Evolutionary conservation across 2,329 filamentous ascomycete genomes (phyloP).

Genomic region (Fusarium agapanthi): DNA sequence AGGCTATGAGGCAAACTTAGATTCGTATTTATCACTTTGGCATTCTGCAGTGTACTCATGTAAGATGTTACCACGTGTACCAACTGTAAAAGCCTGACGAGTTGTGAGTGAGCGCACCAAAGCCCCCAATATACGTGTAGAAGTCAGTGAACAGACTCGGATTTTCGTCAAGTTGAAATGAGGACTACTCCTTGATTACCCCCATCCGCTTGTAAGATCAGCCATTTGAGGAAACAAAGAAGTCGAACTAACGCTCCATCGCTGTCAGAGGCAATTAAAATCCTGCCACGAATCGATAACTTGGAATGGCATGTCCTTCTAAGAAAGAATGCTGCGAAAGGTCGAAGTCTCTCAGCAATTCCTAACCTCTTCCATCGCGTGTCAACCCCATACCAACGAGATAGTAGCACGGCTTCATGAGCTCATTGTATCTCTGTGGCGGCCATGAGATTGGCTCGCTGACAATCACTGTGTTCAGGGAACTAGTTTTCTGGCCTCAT

Average conservation of each 20-base stretch:
- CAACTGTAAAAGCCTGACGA: accelerated
- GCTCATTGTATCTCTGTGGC: not conserved
- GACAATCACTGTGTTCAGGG: no score
- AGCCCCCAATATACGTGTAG: not conserved
- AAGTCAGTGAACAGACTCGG: no score
- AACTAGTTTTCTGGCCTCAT: accelerated
- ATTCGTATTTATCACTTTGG: no score
- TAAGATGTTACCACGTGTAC: accelerated
- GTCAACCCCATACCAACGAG: no score
- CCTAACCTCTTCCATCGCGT: not conserved
- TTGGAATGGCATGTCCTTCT: accelerated
- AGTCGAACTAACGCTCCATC: not conserved
- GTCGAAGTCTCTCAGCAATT: not conserved
- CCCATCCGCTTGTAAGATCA: no score
- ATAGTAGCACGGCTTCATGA: accelerated
- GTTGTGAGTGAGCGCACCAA: not conserved
- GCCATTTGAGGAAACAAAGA: not conserved
- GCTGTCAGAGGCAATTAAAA: not conserved
- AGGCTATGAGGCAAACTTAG: not conserved
- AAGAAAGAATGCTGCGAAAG: no score
- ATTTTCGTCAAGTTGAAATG: not conserved
- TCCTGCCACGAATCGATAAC: accelerated
- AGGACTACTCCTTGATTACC: not conserved
- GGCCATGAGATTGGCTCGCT: no score
- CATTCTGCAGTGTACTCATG: not conserved